Evolutionary conservation across 2,329 filamentous ascomycete genomes (phyloP), one percentile per base, ranked within the genome.

Genomic region (Alternaria infectoria): DNA sequence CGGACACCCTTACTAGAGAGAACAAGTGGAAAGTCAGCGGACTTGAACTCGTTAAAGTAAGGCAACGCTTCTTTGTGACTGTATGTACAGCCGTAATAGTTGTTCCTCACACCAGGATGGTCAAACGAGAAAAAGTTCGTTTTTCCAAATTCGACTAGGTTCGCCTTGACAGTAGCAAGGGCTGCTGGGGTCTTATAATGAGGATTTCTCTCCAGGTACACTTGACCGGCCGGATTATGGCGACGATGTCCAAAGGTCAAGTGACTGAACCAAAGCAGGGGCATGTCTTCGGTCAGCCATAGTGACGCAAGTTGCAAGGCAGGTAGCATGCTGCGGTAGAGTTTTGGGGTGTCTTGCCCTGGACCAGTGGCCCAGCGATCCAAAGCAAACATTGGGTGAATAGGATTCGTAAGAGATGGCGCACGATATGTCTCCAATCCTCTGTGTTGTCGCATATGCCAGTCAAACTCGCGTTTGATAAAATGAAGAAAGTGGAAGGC

Each of bases 211-310:
- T 50, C 58, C 6, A 71, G 60, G 17, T 69, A 71, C 0, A 26
- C 54, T 17, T 44, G 19, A 2, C 46, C 51, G 8, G 25, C 44
- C 9, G 28, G 8, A 19, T 49, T 44, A 7, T 45, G 47, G 12
- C 57, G 59, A 3, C 46, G 59, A 9, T 60, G 17, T 4, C 71
- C 69, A 13, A 57, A 72, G 0, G 62, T 69, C 2, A 70, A 21
- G 44, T 72, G 68, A n/a, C 51, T 50, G 50, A 69, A 73, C 69
- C 69, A 73, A 19, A 57, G 32, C 10, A 75, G 52, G 2, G 51
- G 51, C n/a, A 62, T 67, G 9, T 65, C 50, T 50, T 73, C 70
- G 5, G 36, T 65, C 0, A 74, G 26, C 21, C 68, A 52, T 6
- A 62, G 59, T 4, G 68, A 69, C 3, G 67, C 67, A 6, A 74